Conservation (phyloP, 2,329 filamentous ascomycete species). For the Diplocarpon mali region DNA sequence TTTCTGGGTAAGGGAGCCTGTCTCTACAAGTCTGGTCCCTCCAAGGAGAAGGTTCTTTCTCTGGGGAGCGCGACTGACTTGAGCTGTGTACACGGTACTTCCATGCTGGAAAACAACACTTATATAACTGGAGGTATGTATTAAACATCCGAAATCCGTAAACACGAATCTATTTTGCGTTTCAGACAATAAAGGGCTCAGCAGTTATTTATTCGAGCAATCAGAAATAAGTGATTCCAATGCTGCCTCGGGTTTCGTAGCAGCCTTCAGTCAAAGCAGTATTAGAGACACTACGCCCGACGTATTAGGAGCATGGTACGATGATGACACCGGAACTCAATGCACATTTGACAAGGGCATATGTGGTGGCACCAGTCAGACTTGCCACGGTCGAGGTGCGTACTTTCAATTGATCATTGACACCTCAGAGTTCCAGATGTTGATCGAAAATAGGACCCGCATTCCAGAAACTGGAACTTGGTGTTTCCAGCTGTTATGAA, state of each 20-base stretch:
- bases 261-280: slow-evolving; percentile 84
- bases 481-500: slow-evolving; percentile 64
- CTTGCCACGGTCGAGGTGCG: slow-evolving; percentile 65
- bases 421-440: slow-evolving; percentile 16
- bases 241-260: slow-evolving; percentile 62
- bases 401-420: slow-evolving; percentile 65
- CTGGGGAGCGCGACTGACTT: too few species aligned
- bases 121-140: too few species aligned
- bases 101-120: slow-evolving; percentile 87
- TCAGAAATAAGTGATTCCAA: slow-evolving; percentile 42
- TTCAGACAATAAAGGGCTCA: slow-evolving; percentile 96
- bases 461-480: slow-evolving; percentile 56
- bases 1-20: too few species aligned
- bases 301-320: slow-evolving; percentile 76
- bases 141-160: too few species aligned
- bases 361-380: slow-evolving; percentile 58
- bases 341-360: slow-evolving; percentile 77
- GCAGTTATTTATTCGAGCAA: slow-evolving; percentile 73
- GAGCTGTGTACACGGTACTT: slow-evolving; percentile 95
- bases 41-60: too few species aligned
- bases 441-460: slow-evolving; percentile 36
- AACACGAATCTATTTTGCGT: too few species aligned
- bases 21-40: too few species aligned
- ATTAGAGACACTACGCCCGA: slow-evolving; percentile 90
- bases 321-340: slow-evolving; percentile 63